phyloP scores from a whole-genome alignment of 2,329 filamentous ascomycete species.

The Phaeophleospora eucalypticola region DNA sequence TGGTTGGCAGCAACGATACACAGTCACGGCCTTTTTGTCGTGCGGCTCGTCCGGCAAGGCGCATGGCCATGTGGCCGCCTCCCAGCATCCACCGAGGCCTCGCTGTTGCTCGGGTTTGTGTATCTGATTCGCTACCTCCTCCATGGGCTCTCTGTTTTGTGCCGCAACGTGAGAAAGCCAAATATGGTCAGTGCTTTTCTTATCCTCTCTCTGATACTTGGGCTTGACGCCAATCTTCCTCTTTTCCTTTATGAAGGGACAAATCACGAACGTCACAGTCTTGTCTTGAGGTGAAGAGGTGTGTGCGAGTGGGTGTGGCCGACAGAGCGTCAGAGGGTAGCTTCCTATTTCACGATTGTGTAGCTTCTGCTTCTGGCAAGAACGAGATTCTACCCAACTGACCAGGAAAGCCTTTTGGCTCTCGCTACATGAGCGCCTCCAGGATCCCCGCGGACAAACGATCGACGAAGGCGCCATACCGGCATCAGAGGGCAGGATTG shows the following conservation, averaged over 20 bases:
- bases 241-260: background rate
- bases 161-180: background rate
- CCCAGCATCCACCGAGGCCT: background rate
- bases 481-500: too few species aligned
- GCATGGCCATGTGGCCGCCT: conserved; percentile 1
- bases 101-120: background rate
- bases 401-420: too few species aligned
- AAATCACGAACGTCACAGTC: background rate
- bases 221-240: background rate
- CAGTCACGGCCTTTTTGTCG: too few species aligned
- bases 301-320: too few species aligned
- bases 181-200: background rate
- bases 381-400: background rate
- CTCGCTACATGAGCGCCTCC: too few species aligned
- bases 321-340: too few species aligned
- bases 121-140: background rate
- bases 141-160: background rate
- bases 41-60: too few species aligned
- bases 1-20: background rate
- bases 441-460: too few species aligned
- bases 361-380: background rate
- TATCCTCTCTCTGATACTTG: background rate
- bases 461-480: too few species aligned
- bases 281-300: background rate
- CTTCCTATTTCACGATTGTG: too few species aligned